Evolutionary conservation across 2,329 filamentous ascomycete genomes (phyloP).

Genomic region (Penicillium sp.): DNA sequence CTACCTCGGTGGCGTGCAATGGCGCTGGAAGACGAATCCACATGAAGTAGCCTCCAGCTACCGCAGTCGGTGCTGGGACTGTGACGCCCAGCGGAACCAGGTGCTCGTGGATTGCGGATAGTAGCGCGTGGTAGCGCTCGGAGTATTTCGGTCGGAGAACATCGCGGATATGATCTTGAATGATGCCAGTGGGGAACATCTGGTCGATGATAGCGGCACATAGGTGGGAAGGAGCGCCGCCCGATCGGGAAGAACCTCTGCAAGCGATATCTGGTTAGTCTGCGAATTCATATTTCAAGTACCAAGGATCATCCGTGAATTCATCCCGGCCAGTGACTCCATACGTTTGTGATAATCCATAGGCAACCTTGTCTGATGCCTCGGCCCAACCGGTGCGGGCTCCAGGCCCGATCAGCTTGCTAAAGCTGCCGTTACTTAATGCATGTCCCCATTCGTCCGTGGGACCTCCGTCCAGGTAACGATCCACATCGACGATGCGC

Average conservation of each 20-base stretch:
- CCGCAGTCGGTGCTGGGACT: slow-evolving; percentile 31
- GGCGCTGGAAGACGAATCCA: slow-evolving; percentile 67
- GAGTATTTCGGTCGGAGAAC: slow-evolving; percentile 58
- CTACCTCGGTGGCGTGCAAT: slow-evolving; percentile 57
- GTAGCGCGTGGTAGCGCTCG: slow-evolving; percentile 55
- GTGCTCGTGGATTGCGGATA: slow-evolving; percentile 58
- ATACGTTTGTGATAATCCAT: slow-evolving; percentile 60
- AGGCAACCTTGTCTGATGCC: slow-evolving; percentile 61
- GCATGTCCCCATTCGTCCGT: slow-evolving; percentile 72
- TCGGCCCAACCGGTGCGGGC: slow-evolving; percentile 87
- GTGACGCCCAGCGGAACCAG: slow-evolving; percentile 63
- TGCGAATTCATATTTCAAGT: background rate
- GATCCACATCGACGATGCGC: slow-evolving; percentile 76
- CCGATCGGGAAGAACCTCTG: slow-evolving; percentile 58
- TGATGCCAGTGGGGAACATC: slow-evolving; percentile 51
- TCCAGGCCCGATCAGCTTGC: slow-evolving; percentile 81
- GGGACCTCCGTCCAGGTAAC: slow-evolving; percentile 60
- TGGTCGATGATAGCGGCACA: slow-evolving; percentile 57
- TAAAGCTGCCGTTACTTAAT: slow-evolving; percentile 85
- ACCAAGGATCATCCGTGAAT: background rate
- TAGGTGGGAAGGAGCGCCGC: slow-evolving; percentile 60
- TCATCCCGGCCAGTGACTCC: slow-evolving; percentile 23
- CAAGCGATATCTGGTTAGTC: slow-evolving; percentile 14
- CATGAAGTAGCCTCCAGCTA: slow-evolving; percentile 81
- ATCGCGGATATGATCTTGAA: slow-evolving; percentile 55